Evolutionary conservation across 306 rosid species (phyloP).

Genomic region (Gynostemma pentaphyllum): DNA sequence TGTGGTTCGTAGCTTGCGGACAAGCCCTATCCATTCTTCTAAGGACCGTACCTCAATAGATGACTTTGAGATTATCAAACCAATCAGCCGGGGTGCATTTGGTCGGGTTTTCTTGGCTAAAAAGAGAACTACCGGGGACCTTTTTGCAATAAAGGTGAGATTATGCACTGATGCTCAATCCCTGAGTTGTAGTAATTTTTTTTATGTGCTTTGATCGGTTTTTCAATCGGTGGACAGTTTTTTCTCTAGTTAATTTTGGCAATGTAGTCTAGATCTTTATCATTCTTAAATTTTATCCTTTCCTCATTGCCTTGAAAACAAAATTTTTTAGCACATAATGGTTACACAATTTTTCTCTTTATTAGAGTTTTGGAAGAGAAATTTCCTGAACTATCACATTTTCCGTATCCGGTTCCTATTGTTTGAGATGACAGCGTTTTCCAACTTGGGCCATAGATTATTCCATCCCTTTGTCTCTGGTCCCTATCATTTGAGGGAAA

Average conservation of each 20-base stretch:
- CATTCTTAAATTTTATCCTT: background rate
- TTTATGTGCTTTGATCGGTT: slow-evolving; percentile 2
- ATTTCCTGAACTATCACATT: too few relatives aligned
- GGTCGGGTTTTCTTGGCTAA: slow-evolving; percentile 98
- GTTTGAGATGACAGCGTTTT: too few relatives aligned
- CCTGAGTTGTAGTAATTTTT: background rate
- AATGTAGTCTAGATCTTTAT: background rate
- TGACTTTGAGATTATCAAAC: slow-evolving; percentile 90
- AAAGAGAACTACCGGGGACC: slow-evolving; percentile 97
- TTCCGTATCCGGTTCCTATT: too few relatives aligned
- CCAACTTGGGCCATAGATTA: too few relatives aligned
- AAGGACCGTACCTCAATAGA: slow-evolving; percentile 95
- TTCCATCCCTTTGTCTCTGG: too few relatives aligned
- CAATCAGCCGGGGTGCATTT: slow-evolving; percentile 98
- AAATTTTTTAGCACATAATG: background rate
- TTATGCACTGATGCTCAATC: background rate
- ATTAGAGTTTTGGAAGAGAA: too few relatives aligned
- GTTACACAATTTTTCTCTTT: background rate
- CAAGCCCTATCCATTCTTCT: slow-evolving; percentile 82
- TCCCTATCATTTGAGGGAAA: too few relatives aligned
- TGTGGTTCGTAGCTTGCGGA: slow-evolving; percentile 78
- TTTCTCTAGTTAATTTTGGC: background rate
- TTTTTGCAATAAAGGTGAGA: slow-evolving; percentile 87
- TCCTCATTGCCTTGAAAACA: background rate
- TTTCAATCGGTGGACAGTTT: background rate